A percentile compares a stretch with the other conserved stretches of the same genome.
These are phyloP conservation scores for Apophysomyces ossiformis DNA, from an alignment of 371 early-diverging fungal genomes.

Conservation along the genomic window DNA sequence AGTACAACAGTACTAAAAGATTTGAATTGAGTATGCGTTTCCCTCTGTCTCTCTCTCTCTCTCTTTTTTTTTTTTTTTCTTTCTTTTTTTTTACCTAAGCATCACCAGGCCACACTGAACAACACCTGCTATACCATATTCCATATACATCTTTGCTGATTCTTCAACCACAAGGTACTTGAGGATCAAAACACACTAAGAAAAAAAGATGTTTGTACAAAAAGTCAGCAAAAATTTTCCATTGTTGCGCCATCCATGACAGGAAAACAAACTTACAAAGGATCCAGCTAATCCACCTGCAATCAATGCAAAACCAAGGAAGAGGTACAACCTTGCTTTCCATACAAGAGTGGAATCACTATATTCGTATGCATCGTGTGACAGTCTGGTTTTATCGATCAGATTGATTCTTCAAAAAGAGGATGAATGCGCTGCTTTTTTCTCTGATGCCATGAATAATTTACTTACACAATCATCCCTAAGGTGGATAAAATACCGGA, in stretches of 20 bases:
- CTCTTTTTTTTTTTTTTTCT: not conserved
- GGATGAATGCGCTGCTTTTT: too few relatives aligned
- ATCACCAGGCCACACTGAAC: slow-evolving; percentile 75
- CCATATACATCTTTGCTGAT: slow-evolving; percentile 59
- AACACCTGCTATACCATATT: slow-evolving; percentile 71
- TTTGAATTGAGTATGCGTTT: not conserved
- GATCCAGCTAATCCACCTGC: slow-evolving; percentile 81
- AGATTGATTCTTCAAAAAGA: slow-evolving; percentile 50
- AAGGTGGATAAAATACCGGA: slow-evolving; percentile 79
- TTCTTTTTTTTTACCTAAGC: slow-evolving; percentile 57
- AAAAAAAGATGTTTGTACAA: not conserved
- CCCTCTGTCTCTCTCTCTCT: not conserved
- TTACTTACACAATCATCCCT: slow-evolving; percentile 76
- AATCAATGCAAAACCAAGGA: slow-evolving; percentile 81
- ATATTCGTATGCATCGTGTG: slow-evolving; percentile 56
- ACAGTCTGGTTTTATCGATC: slow-evolving; percentile 61
- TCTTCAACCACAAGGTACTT: slow-evolving; percentile 71
- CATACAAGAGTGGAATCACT: slow-evolving; percentile 56
- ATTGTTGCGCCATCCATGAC: not conserved
- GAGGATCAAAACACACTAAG: slow-evolving; percentile 70
- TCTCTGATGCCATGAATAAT: not conserved
- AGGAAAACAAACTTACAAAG: slow-evolving; percentile 53
- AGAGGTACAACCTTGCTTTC: slow-evolving; percentile 75
- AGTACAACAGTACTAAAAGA: slow-evolving; percentile 43
- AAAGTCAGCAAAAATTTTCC: slow-evolving; percentile 2